Conservation (phyloP, 2,329 filamentous ascomycete genomes). For the Torrubiellomyces zombiae region DNA sequence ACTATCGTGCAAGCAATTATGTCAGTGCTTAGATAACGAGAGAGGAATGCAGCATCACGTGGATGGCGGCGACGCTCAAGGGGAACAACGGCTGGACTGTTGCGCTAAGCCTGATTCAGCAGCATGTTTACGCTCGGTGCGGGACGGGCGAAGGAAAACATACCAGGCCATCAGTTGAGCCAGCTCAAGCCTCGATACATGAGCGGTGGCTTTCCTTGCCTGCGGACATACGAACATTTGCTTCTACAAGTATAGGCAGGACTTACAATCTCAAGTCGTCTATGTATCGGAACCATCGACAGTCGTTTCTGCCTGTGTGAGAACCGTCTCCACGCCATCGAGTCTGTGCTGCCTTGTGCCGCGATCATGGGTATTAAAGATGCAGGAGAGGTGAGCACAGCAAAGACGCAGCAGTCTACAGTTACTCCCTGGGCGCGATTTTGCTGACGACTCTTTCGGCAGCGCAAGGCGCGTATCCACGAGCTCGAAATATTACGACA, state of each 20-base stretch:
- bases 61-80: no score
- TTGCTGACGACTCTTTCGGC: constrained; percentile 4
- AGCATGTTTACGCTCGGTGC: constrained; percentile 14
- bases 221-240: no score
- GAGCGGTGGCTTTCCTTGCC: no score
- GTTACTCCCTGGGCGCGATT: no score
- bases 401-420: no score
- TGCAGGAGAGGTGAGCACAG: constrained; percentile 15
- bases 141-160: constrained; percentile 11
- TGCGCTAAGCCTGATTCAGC: constrained; percentile 10
- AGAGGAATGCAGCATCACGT: no score
- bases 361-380: constrained; percentile 11
- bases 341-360: no score
- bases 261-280: no score
- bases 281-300: no score
- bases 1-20: neutral
- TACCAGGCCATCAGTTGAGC: constrained; percentile 2
- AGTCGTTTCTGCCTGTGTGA: no score
- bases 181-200: constrained; percentile 1
- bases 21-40: no score
- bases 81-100: neutral
- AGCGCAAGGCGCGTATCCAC: constrained; percentile 31
- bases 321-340: no score
- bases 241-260: constrained; percentile 1
- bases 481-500: constrained; percentile 56